Base-by-base conservation (phyloP, 371 early-diverging fungal genomes). In the Dichotomocladium elegans region DNA sequence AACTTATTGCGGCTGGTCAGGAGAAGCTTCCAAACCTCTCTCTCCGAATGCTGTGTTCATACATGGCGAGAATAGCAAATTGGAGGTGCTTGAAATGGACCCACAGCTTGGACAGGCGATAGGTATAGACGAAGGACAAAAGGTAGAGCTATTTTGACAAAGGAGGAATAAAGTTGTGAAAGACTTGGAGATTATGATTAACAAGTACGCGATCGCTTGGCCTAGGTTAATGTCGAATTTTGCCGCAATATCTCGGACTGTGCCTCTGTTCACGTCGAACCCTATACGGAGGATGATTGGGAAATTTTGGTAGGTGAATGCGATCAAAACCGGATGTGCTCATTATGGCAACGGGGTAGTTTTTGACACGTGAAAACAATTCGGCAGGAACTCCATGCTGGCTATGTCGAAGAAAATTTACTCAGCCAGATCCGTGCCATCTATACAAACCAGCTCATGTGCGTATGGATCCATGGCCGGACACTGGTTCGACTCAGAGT, bases 211-310 rank as follows among this genome's bases (percentile, higher is more conserved):
- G n/a, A n/a, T n/a, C n/a, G n/a, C n/a, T n/a, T n/a, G n/a, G n/a
- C n/a, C 17, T 51, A 89, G 87, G 82, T 89, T 41, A 64, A 69
- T 37, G 80, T 87, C 10, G 83, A 79, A 30, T 83, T 89, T 61
- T 71, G 79, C 41, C 74, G 77, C 50, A 72, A 80, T 49, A 73
- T 81, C 5, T 76, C 80, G 21, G 71, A 72, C 19, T 88, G 87
- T 7, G 53, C 69, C 7, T 75, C 85, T 4, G 88, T 93, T 1
- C 68, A 85, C 54, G 90, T 92, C 2, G 91, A 88, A 37, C 94
- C 94, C 3, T 61, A 78, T 50, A 79, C 89, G 0, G 81, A 78
- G 42, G 92, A 92, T 46, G 94, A 94, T 61, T 94, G 92, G 92
- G 92, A 94, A 58, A 89, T 92, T 33, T 45, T 94, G 64, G 89